Conservation (phyloP, 129 eudicot species). For the Centrapalus pauciflorus region DNA sequence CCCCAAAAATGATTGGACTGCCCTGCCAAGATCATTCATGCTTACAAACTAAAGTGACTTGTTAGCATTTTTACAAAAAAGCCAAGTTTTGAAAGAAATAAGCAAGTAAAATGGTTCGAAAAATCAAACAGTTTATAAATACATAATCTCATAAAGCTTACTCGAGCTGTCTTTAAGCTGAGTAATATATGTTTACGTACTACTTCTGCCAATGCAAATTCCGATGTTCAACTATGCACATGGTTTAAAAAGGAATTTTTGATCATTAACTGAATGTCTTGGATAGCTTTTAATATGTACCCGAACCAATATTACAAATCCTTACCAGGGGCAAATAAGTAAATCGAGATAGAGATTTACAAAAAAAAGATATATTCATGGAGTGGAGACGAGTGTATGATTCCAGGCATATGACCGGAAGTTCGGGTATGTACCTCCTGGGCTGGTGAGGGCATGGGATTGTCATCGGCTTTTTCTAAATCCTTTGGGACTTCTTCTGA, state of each 20-base stretch:
- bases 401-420: no score
- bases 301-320: constrained; percentile 1
- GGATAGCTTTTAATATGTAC: not conserved
- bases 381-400: not conserved
- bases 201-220: not conserved
- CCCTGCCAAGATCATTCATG: constrained; percentile 7
- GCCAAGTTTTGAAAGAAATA: not conserved
- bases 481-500: constrained; percentile 21
- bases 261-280: not conserved
- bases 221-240: not conserved
- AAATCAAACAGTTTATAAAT: not conserved
- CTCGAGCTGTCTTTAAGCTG: not conserved
- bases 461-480: constrained; percentile 24
- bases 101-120: not conserved
- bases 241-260: not conserved
- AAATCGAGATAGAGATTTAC: not conserved
- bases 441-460: constrained; percentile 45
- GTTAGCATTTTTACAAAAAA: not conserved
- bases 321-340: constrained; percentile 4
- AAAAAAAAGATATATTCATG: not conserved
- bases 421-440: constrained; percentile 43
- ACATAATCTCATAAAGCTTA: constrained; percentile 3
- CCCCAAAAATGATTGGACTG: no score
- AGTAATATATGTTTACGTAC: not conserved
- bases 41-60: not conserved